These are phyloP conservation scores for Aspergillus thermomutatus DNA, from an alignment of 2,329 filamentous ascomycete genomes.

Conservation along the genomic window DNA sequence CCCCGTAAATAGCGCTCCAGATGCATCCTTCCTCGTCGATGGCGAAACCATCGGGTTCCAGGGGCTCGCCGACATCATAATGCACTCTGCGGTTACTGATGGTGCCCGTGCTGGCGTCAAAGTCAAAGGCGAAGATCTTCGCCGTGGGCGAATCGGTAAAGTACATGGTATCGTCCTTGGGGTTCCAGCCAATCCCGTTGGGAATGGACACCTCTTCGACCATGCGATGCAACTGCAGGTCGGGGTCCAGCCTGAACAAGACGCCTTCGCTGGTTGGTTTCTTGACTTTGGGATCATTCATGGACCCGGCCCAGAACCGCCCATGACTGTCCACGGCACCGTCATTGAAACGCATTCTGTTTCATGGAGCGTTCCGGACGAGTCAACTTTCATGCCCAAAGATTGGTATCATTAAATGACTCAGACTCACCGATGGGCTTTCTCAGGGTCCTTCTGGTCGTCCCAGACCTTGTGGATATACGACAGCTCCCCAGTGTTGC, in stretches of 20 bases:
- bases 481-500: conserved; percentile 52
- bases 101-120: conserved; percentile 60
- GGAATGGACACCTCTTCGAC: conserved; percentile 70
- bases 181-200: conserved; percentile 80
- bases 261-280: conserved; percentile 56
- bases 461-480: conserved; percentile 59
- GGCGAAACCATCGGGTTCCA: conserved; percentile 77
- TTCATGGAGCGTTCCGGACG: conserved; percentile 8
- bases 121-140: conserved; percentile 73
- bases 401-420: background rate
- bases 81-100: conserved; percentile 68
- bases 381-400: conserved; percentile 6
- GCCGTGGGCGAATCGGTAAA: conserved; percentile 73
- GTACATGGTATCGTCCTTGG: conserved; percentile 70
- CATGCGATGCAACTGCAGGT: conserved; percentile 58
- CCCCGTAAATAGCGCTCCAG: conserved; percentile 85
- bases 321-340: conserved; percentile 76
- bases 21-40: conserved; percentile 81
- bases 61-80: conserved; percentile 64
- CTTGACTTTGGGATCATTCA: conserved; percentile 75
- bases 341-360: conserved; percentile 67
- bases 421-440: conserved; percentile 42
- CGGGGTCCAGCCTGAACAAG: conserved; percentile 67
- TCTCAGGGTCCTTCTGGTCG: conserved; percentile 46
- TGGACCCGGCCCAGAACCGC: conserved; percentile 79